Conservation (phyloP, 179 eudicot species). For the Silene noctiflora region DNA sequence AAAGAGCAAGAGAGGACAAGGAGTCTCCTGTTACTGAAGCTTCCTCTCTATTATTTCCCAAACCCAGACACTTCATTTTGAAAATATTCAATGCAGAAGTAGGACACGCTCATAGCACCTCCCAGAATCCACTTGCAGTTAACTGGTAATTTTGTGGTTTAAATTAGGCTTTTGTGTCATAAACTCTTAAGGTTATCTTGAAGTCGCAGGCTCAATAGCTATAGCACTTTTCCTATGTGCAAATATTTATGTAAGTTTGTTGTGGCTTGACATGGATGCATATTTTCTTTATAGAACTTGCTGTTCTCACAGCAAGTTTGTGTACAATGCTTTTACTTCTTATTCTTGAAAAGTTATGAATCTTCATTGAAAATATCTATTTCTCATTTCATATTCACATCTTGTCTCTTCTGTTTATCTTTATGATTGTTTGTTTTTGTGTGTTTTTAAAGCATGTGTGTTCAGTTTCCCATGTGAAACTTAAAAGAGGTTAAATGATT, state of each 20-base stretch:
- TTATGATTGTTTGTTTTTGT: constrained; percentile 6
- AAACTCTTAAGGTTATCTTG: too few relatives aligned
- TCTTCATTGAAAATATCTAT: not conserved
- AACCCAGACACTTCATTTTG: too few relatives aligned
- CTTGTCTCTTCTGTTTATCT: not conserved
- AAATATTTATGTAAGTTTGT: not conserved
- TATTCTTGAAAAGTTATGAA: not conserved
- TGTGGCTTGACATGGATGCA: not conserved
- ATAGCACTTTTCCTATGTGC: not conserved
- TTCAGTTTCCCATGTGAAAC: not conserved
- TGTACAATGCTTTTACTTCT: not conserved
- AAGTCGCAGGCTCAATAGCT: too few relatives aligned
- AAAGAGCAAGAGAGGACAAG: too few relatives aligned
- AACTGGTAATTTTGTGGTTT: too few relatives aligned
- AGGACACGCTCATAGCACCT: too few relatives aligned
- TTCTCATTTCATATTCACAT: constrained; percentile 5
- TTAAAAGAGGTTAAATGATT: not conserved
- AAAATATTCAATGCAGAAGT: too few relatives aligned
- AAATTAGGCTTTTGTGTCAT: too few relatives aligned
- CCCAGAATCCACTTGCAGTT: too few relatives aligned
- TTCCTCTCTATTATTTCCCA: too few relatives aligned
- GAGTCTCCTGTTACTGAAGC: too few relatives aligned
- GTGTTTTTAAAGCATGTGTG: not conserved
- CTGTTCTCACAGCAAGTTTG: not conserved
- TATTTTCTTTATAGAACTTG: not conserved